Percentiles rank a stretch among this genome's conserved stretches.
Conservation (phyloP, 345 rosid genomes). For the Mercurialis annua region DNA sequence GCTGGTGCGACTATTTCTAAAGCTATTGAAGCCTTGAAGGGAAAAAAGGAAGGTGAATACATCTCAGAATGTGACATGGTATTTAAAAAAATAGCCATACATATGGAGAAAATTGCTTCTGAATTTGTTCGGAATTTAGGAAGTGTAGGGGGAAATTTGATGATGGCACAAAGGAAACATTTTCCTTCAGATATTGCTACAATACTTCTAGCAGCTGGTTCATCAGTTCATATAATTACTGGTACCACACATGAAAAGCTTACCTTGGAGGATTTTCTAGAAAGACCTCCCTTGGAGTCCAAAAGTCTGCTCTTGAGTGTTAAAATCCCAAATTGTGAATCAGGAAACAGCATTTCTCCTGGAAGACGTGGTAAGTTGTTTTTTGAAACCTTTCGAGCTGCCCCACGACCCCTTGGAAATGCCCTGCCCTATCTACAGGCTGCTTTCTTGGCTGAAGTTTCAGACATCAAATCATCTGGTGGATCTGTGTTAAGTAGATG, state of each 20-base stretch:
- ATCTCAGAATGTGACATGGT: constrained; percentile 23
- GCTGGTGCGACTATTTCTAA: constrained; percentile 70
- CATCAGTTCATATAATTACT: constrained; percentile 41
- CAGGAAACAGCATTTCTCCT: constrained; percentile 21
- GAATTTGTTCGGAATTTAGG: constrained; percentile 57
- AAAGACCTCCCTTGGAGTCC: constrained; percentile 48
- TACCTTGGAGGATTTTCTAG: constrained; percentile 55
- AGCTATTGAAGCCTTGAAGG: constrained; percentile 54
- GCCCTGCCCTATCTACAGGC: constrained; percentile 75
- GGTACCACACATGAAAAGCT: constrained; percentile 34
- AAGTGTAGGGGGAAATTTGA: constrained; percentile 76
- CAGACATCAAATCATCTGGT: constrained; percentile 33
- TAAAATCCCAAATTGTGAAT: constrained; percentile 43
- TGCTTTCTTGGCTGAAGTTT: constrained; percentile 65
- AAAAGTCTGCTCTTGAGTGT: constrained; percentile 49
- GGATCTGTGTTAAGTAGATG: constrained; percentile 43
- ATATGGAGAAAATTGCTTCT: constrained; percentile 70
- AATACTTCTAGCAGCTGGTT: constrained; percentile 57
- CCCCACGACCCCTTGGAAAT: constrained; percentile 73
- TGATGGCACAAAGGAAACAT: constrained; percentile 66
- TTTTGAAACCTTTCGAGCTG: constrained; percentile 75
- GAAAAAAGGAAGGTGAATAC: constrained; percentile 21
- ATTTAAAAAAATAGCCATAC: constrained; percentile 50
- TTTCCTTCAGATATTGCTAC: constrained; percentile 90
- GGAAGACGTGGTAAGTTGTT: constrained; percentile 32